A percentile compares a stretch with the other conserved stretches of the same genome.
Conservation (phyloP, 108 stramenopile species). For the Skeletonema marinoi region DNA sequence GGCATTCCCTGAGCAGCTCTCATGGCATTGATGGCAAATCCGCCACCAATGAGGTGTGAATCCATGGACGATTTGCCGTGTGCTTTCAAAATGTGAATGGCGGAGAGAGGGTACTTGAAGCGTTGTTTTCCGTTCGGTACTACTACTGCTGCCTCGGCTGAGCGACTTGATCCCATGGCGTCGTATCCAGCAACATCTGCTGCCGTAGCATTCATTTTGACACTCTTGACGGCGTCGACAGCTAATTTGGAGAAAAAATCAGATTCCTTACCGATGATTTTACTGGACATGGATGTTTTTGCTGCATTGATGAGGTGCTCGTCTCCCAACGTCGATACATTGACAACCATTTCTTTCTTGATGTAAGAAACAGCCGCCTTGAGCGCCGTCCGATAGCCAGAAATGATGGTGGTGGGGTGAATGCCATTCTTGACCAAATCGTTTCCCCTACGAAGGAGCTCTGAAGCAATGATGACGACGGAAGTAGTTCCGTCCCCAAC, state of each 20-base stretch:
- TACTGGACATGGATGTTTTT: conserved; percentile 95
- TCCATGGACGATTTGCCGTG: conserved; percentile 97
- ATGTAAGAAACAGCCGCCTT: conserved; percentile 97
- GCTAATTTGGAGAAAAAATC: conserved; percentile 95
- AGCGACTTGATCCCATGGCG: conserved; percentile 39
- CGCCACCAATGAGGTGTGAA: conserved; percentile 92
- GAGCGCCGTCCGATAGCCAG: conserved; percentile 95
- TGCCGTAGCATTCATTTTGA: conserved; percentile 70
- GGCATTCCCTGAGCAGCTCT: conserved; percentile 99
- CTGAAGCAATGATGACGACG: conserved; percentile 97
- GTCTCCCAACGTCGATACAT: conserved; percentile 78
- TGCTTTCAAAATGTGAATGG: conserved; percentile 99
- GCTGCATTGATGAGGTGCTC: conserved; percentile 95
- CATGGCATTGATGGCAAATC: conserved; percentile 94
- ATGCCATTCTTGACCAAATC: conserved; percentile 95
- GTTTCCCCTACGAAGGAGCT: conserved; percentile 94
- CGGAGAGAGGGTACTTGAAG: conserved; percentile 91
- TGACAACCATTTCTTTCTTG: conserved; percentile 91
- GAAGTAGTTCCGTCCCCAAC: conserved; percentile 99
- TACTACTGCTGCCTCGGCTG: conserved; percentile 15
- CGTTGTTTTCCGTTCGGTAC: conserved; percentile 38
- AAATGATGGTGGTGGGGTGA: conserved; percentile 98
- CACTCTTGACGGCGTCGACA: conserved; percentile 95
- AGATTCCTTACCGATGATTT: conserved; percentile 95
- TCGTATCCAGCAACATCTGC: conserved; percentile 57